A percentile compares a stretch with the other conserved stretches of the same genome.
phyloP scores from a whole-genome alignment of 306 rosid species.

The Quercus alba region DNA sequence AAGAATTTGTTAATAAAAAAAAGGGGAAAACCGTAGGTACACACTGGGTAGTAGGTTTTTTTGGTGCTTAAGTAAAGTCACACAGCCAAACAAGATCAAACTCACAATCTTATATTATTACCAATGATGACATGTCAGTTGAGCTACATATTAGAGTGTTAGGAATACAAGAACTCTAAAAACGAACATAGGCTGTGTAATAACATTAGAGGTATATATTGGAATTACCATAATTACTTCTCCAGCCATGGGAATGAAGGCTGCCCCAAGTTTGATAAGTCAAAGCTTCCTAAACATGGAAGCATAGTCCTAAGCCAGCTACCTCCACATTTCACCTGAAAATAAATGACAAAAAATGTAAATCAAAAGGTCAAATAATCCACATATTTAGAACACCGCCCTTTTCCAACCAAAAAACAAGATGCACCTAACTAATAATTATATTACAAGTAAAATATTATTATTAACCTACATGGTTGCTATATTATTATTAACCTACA shows the following conservation, averaged over 20 bases:
- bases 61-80: no score
- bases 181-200: no score
- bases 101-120: no score
- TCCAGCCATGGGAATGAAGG: background rate
- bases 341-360: background rate
- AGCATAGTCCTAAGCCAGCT: background rate
- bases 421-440: background rate
- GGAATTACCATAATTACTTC: no score
- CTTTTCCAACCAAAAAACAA: background rate
- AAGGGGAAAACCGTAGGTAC: background rate
- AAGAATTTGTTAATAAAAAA: background rate
- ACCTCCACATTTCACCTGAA: slow-evolving; percentile 2
- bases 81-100: no score
- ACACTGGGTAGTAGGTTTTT: background rate
- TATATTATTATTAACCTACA: no score
- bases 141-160: no score
- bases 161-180: no score
- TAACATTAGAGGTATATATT: no score
- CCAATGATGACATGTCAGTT: no score
- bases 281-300: background rate
- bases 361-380: background rate
- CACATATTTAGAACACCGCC: background rate
- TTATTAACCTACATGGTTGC: no score
- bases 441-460: background rate
- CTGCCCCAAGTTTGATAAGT: background rate